Conservation (phyloP, 2,329 filamentous ascomycete genomes). For the Pestalotiopsis sp. region DNA sequence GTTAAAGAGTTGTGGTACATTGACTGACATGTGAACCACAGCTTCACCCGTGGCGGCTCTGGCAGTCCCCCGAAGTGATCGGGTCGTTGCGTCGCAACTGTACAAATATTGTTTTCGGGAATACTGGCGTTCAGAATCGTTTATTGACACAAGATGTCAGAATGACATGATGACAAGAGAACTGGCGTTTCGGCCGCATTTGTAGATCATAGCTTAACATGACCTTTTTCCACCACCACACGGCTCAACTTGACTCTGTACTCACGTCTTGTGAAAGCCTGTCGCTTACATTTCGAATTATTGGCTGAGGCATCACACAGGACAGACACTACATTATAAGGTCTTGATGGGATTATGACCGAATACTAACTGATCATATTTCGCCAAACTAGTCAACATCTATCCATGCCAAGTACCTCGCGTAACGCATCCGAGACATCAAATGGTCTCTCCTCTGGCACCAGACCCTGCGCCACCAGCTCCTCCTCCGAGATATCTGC, state of each 20-base stretch:
- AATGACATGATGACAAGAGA: background rate
- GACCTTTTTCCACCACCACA: background rate
- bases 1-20: background rate
- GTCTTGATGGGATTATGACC: too few species aligned
- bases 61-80: background rate
- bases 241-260: too few species aligned
- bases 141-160: background rate
- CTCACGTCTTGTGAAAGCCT: background rate
- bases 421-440: background rate
- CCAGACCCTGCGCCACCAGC: constrained; percentile 39
- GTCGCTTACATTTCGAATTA: too few species aligned
- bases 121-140: background rate
- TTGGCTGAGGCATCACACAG: too few species aligned
- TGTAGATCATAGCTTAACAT: background rate
- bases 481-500: constrained; percentile 35
- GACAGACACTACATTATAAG: too few species aligned
- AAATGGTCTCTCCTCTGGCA: constrained; percentile 49
- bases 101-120: background rate
- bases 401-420: constrained; percentile 1
- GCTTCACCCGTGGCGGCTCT: background rate
- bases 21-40: background rate
- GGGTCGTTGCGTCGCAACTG: background rate
- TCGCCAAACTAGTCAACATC: background rate
- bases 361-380: accelerated
- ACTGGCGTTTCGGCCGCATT: background rate